These are phyloP conservation scores for Picocystis salinarum DNA, from an alignment of 139 green algal species.

Conservation along the genomic window DNA sequence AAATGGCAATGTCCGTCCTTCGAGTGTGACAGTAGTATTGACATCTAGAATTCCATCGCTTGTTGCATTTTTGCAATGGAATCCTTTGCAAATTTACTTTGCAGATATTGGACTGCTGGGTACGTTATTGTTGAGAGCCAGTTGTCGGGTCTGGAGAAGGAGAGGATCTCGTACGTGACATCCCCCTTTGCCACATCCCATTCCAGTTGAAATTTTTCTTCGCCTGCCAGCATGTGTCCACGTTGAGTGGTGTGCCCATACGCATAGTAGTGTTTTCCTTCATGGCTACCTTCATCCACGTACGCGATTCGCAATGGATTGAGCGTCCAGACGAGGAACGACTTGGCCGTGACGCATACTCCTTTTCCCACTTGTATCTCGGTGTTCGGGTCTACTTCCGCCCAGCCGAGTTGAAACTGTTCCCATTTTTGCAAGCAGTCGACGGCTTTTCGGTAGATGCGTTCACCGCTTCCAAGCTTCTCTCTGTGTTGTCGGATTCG, in stretches of 20 bases:
- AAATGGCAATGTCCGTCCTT: too few species aligned
- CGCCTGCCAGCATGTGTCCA: slow-evolving; percentile 6
- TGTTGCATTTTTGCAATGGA: slow-evolving; percentile 2
- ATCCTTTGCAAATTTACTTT: slow-evolving; percentile 3
- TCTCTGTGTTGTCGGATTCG: too few species aligned
- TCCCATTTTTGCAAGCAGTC: slow-evolving; percentile 2
- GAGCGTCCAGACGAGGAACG: neutral
- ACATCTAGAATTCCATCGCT: too few species aligned
- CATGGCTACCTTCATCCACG: neutral
- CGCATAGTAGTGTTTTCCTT: neutral
- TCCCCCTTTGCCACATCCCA: neutral
- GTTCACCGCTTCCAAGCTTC: too few species aligned
- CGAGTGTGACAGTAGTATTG: too few species aligned
- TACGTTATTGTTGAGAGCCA: neutral
- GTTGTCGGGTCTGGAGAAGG: slow-evolving; percentile 3
- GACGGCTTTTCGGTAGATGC: too few species aligned
- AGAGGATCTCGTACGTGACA: slow-evolving; percentile 2
- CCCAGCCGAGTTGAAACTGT: slow-evolving; percentile 9
- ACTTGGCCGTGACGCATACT: slow-evolving; percentile 1
- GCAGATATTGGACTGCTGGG: slow-evolving; percentile 4
- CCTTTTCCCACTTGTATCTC: neutral
- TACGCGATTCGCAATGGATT: slow-evolving; percentile 7
- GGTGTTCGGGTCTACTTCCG: neutral
- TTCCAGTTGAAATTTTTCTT: slow-evolving; percentile 8
- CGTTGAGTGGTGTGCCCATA: slow-evolving; percentile 5